These are phyloP conservation scores for Dictyostelium firmibasis DNA, from an alignment of 78 protist species.

Conservation along the genomic window DNA sequence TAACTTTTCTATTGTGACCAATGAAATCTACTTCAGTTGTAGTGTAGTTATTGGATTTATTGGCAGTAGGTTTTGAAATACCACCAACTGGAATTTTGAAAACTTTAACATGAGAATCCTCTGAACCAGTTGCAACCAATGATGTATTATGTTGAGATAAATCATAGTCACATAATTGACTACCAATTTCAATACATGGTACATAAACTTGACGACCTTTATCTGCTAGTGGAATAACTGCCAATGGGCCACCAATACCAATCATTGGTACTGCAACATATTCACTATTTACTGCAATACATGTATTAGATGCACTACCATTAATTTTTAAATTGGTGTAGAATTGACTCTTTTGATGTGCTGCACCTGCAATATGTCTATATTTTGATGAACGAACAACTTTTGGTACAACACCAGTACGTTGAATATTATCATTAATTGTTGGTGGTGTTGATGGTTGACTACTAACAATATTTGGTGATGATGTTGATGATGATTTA, in stretches of 20 bases:
- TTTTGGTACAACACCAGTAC: conserved; percentile 75
- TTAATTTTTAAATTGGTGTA: conserved; percentile 66
- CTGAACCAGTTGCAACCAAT: conserved; percentile 75
- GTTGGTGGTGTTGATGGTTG: not conserved
- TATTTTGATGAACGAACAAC: conserved; percentile 79
- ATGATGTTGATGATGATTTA: not conserved
- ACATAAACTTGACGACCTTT: conserved; percentile 69
- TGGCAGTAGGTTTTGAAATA: conserved; percentile 17
- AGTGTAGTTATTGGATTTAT: conserved; percentile 24
- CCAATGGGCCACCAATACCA: conserved; percentile 83
- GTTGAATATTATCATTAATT: conserved; percentile 3
- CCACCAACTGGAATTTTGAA: conserved; percentile 83
- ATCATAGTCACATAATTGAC: conserved; percentile 58
- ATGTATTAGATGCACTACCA: conserved; percentile 49
- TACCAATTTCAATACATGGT: conserved; percentile 82
- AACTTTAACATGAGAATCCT: conserved; percentile 69
- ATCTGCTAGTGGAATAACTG: conserved; percentile 45
- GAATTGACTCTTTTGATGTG: conserved; percentile 49
- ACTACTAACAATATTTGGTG: not conserved
- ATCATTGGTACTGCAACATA: conserved; percentile 76
- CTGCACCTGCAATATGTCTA: conserved; percentile 65
- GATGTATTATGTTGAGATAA: conserved; percentile 53
- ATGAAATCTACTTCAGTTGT: conserved; percentile 14
- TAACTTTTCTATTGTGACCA: conserved; percentile 89
- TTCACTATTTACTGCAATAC: conserved; percentile 67